Base-by-base conservation (phyloP, 495 filamentous ascomycete genomes). In the Aspergillus bertholletiae region DNA sequence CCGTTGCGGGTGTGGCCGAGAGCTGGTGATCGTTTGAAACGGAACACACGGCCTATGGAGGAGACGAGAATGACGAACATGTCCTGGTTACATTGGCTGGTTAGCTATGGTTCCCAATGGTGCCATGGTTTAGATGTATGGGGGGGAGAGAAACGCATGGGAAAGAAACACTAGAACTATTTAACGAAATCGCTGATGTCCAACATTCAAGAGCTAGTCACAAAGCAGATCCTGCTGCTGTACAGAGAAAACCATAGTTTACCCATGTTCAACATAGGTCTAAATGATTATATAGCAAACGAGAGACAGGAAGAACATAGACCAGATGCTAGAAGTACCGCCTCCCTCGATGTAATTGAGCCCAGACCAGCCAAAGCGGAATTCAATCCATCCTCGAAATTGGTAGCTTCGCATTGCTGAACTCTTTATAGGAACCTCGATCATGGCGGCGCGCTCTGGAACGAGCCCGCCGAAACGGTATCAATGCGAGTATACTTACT, bases 1-100 rank as follows among this genome's bases (percentile, higher is more conserved):
- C 71, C 76, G 18, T 54, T 45, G 27, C 57, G 47, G 11, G 84
- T 67, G 43, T 80, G 79, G 37, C 75, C 78, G 62, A 53, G 82
- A 71, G 35, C 66, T 74, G 70, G 59, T 2, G 71, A 62, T 18
- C 66, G 62, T 11, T 53, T 69, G 49, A 61, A 49, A 12, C 62
- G 87, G 81, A 94, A 63, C 46, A 88, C 74, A 49, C 84, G 80
- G 5, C 87, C 79, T 57, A 90, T 83, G 1, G 90, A 90, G 20
- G 90, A 89, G 39, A 88, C 86, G 51, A 84, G 56, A 61, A 97
- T 90, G 63, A 92, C 79, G 69, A 89, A 77, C 64, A 91, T 79
- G 64, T 97, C 92, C 91, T 97, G 57, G 46, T 46, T 49, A 46
- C 13, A 21, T 20, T 45, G 48, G 53, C 57, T 45, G 57, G 45